Evolutionary conservation across 176 grass and related monocot species (phyloP).

Genomic region (Triticum timopheevii): DNA sequence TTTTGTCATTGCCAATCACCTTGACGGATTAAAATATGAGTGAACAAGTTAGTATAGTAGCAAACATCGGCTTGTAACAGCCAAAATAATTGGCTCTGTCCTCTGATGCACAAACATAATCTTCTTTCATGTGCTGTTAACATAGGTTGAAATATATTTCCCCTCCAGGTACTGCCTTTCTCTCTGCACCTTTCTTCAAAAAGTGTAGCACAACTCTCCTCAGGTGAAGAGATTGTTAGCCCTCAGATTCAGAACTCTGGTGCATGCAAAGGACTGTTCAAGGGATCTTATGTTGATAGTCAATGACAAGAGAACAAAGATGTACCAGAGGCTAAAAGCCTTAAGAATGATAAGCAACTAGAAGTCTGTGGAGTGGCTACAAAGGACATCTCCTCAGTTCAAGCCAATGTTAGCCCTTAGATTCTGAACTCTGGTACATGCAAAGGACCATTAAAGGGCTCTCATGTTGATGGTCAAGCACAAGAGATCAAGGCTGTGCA

Average conservation of each 20-base stretch:
- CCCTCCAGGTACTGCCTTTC: slow-evolving; percentile 42
- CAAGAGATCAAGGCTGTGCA: too few species aligned
- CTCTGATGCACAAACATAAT: neutral
- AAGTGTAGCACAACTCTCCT: slow-evolving; percentile 23
- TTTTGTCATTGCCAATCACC: neutral
- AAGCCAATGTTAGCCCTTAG: too few species aligned
- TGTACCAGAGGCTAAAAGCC: slow-evolving; percentile 9
- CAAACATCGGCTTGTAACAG: neutral
- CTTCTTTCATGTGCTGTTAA: slow-evolving; percentile 4
- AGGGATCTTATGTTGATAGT: slow-evolving; percentile 25
- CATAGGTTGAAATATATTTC: neutral
- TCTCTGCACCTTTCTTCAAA: slow-evolving; percentile 21
- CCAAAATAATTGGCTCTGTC: neutral
- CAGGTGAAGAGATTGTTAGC: slow-evolving; percentile 30
- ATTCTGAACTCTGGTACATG: too few species aligned
- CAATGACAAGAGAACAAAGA: slow-evolving; percentile 31
- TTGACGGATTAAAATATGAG: slow-evolving; percentile 4
- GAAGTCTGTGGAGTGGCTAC: too few species aligned
- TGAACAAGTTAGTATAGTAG: neutral
- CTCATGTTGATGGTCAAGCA: too few species aligned
- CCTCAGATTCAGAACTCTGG: slow-evolving; percentile 35
- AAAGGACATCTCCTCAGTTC: too few species aligned
- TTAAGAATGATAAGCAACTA: neutral
- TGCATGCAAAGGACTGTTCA: slow-evolving; percentile 9
- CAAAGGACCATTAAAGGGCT: too few species aligned